Percentiles rank a stretch among this genome's conserved stretches.
Conservation (phyloP, 257 asterid genomes). For the Jacaranda copaia region DNA sequence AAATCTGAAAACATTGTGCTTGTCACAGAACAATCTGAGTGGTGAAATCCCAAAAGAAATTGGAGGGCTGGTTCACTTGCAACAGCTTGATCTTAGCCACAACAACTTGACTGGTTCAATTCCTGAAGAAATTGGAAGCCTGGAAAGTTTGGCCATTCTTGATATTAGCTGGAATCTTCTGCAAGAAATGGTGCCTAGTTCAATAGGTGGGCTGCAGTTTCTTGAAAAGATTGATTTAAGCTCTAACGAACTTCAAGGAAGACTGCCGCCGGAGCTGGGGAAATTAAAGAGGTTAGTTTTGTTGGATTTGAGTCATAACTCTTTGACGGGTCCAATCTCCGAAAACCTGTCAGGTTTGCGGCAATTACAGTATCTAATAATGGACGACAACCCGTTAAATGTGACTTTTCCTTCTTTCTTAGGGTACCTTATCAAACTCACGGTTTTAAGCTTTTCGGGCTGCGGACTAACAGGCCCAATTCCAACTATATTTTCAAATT, state of each 20-base stretch:
- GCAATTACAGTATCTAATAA: conserved; percentile 57
- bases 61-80: conserved; percentile 41
- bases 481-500: conserved; percentile 35
- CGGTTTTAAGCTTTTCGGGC: conserved; percentile 51
- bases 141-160: conserved; percentile 48
- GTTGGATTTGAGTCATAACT: conserved; percentile 62
- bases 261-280: conserved; percentile 52
- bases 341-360: conserved; percentile 42
- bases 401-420: conserved; percentile 46
- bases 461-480: conserved; percentile 65
- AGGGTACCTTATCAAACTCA: conserved; percentile 40
- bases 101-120: conserved; percentile 54
- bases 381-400: conserved; percentile 61
- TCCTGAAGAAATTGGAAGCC: conserved; percentile 52
- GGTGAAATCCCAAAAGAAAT: conserved; percentile 60
- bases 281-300: conserved; percentile 42
- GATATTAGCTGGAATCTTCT: conserved; percentile 59
- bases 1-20: conserved; percentile 37
- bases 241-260: conserved; percentile 52
- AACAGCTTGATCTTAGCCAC: conserved; percentile 64
- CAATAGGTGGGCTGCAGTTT: conserved; percentile 41
- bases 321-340: conserved; percentile 56
- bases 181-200: conserved; percentile 41
- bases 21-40: conserved; percentile 61
- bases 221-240: conserved; percentile 68